These are phyloP conservation scores for Penicillium pancosmium DNA, from an alignment of 495 filamentous ascomycete genomes.

Conservation along the genomic window DNA sequence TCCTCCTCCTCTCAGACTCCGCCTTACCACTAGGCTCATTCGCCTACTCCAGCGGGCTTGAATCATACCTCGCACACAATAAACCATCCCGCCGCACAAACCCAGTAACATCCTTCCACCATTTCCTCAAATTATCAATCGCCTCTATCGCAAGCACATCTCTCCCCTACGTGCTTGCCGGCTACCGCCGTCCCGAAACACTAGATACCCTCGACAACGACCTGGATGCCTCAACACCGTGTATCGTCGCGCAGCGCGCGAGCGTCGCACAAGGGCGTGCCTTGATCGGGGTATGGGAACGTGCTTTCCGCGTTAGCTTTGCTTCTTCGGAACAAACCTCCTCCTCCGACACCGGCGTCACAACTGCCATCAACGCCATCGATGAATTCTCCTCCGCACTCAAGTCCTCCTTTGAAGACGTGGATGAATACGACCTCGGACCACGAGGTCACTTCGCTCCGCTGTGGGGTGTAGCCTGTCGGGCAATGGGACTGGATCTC, in stretches of 20 bases:
- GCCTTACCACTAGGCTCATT: slow-evolving; percentile 95
- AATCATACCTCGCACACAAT: slow-evolving; percentile 89
- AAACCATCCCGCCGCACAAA: slow-evolving; percentile 41
- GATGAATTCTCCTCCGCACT: slow-evolving; percentile 43
- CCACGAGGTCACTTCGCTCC: slow-evolving; percentile 73
- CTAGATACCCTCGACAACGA: slow-evolving; percentile 74
- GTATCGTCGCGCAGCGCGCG: slow-evolving; percentile 83
- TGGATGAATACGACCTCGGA: slow-evolving; percentile 33
- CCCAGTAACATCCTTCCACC: slow-evolving; percentile 56
- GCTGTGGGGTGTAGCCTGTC: slow-evolving; percentile 74
- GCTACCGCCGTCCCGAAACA: slow-evolving; percentile 60
- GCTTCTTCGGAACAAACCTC: slow-evolving; percentile 7
- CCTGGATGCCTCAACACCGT: slow-evolving; percentile 83
- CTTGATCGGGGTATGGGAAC: slow-evolving; percentile 86
- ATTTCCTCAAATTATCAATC: slow-evolving; percentile 79
- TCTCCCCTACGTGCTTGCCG: slow-evolving; percentile 82
- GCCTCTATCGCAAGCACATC: slow-evolving; percentile 75
- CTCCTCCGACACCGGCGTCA: slow-evolving; percentile 20
- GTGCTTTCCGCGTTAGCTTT: slow-evolving; percentile 58
- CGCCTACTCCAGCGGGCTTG: slow-evolving; percentile 91
- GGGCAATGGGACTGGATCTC: slow-evolving; percentile 60
- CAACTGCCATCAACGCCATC: slow-evolving; percentile 25
- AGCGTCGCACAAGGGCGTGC: slow-evolving; percentile 84
- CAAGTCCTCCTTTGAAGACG: slow-evolving; percentile 34
- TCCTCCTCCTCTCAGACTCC: slow-evolving; percentile 92